Percentiles rank a stretch among this genome's conserved stretches.
Evolutionary conservation across 148 eudicot species (phyloP).

Genomic region (Polygonum maritimum): DNA sequence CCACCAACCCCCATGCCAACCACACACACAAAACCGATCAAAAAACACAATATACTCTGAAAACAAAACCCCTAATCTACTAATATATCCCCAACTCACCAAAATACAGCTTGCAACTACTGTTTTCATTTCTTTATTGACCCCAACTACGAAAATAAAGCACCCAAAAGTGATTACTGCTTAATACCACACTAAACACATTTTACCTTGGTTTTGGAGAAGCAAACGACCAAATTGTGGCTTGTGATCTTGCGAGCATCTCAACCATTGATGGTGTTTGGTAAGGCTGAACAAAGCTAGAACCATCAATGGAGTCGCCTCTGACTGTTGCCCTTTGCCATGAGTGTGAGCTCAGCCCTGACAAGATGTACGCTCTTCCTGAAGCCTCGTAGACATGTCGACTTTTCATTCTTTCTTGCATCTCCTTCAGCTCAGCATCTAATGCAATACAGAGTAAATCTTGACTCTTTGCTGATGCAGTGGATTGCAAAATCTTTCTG

Average conservation of each 20-base stretch:
- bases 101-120: slow-evolving; percentile 7
- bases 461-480: slow-evolving; percentile 40
- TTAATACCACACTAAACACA: background rate
- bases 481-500: slow-evolving; percentile 32
- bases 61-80: slow-evolving; percentile 6
- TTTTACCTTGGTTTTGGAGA: slow-evolving; percentile 20
- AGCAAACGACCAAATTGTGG: slow-evolving; percentile 8
- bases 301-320: slow-evolving; percentile 25
- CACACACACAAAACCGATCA: background rate
- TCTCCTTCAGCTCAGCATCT: slow-evolving; percentile 65
- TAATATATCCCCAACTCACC: slow-evolving; percentile 1
- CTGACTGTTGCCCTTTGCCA: slow-evolving; percentile 89
- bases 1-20: slow-evolving; percentile 10
- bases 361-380: slow-evolving; percentile 75
- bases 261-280: slow-evolving; percentile 34
- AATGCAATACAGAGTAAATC: slow-evolving; percentile 48
- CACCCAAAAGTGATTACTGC: background rate
- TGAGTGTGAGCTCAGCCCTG: slow-evolving; percentile 94
- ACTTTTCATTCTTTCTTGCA: slow-evolving; percentile 80
- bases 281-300: slow-evolving; percentile 23
- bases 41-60: slow-evolving; percentile 2
- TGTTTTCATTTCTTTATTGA: slow-evolving; percentile 11
- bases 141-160: background rate
- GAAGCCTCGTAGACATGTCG: slow-evolving; percentile 71
- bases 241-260: slow-evolving; percentile 25